A percentile compares a stretch with the other conserved stretches of the same genome.
Evolutionary conservation across 164 flowering plant species (phyloP).

Genomic region (Cinnamomum micranthum): DNA sequence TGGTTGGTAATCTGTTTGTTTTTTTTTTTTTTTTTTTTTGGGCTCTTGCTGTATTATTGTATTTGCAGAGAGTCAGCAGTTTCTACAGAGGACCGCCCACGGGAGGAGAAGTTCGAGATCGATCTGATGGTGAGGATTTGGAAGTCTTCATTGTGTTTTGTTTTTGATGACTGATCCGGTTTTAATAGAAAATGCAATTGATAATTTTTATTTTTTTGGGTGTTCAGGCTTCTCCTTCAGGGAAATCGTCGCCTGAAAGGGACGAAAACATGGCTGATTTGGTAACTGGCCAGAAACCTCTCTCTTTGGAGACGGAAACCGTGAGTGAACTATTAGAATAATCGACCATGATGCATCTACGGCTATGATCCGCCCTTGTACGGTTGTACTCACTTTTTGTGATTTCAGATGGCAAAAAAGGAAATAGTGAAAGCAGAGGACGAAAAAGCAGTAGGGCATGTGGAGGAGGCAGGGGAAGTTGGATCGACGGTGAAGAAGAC

Average conservation of each 20-base stretch:
- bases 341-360: background rate
- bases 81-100: constrained; percentile 31
- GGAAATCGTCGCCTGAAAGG: constrained; percentile 67
- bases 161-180: too few species aligned
- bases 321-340: constrained; percentile 31
- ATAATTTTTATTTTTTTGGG: background rate
- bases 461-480: constrained; percentile 17
- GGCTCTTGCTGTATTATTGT: background rate
- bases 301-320: constrained; percentile 33
- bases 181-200: too few species aligned
- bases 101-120: constrained; percentile 73
- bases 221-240: constrained; percentile 58
- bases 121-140: constrained; percentile 83
- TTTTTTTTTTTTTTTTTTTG: background rate
- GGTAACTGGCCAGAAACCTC: constrained; percentile 32
- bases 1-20: background rate
- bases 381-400: background rate
- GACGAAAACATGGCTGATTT: constrained; percentile 35
- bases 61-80: constrained; percentile 33
- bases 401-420: constrained; percentile 26
- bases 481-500: constrained; percentile 30
- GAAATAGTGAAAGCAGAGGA: constrained; percentile 31
- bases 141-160: background rate
- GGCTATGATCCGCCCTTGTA: background rate
- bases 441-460: constrained; percentile 16